Conservation (phyloP, 768 basidiomycete species). For the Naganishia vaughanmartiniae region DNA sequence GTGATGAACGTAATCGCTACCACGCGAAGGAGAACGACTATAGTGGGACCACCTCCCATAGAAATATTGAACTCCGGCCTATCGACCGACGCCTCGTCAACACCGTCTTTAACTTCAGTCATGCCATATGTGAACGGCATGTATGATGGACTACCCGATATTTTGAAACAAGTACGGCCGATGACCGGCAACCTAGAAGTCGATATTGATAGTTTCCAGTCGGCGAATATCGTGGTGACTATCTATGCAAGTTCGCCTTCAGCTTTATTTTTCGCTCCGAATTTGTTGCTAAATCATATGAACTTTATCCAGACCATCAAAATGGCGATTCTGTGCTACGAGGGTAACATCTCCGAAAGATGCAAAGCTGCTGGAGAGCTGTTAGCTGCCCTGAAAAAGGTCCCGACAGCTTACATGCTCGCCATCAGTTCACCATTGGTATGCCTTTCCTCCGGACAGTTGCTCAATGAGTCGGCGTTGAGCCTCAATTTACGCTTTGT, state of each 20-base stretch:
- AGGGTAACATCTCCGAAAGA: slow-evolving; percentile 36
- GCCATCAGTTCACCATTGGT: slow-evolving; percentile 38
- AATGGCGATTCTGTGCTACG: slow-evolving; percentile 41
- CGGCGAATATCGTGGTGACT: slow-evolving; percentile 17
- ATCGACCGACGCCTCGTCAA: slow-evolving; percentile 20
- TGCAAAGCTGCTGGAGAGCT: slow-evolving; percentile 46
- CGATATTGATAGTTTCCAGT: slow-evolving; percentile 42
- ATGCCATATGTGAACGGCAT: slow-evolving; percentile 33
- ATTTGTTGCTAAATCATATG: too few relatives aligned
- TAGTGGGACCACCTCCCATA: slow-evolving; percentile 8
- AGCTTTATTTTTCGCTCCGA: too few relatives aligned
- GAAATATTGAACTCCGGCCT: slow-evolving; percentile 10
- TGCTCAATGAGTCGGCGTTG: not conserved
- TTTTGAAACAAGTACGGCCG: slow-evolving; percentile 33
- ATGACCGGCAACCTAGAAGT: slow-evolving; percentile 35
- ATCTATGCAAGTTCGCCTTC: slow-evolving; percentile 35
- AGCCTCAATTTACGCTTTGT: not conserved
- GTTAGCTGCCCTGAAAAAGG: slow-evolving; percentile 38
- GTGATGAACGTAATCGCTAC: slow-evolving; percentile 27
- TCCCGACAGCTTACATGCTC: slow-evolving; percentile 42
- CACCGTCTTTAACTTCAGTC: slow-evolving; percentile 28
- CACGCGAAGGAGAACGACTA: not conserved
- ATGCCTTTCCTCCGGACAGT: not conserved
- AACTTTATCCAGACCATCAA: slow-evolving; percentile 29
- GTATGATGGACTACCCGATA: slow-evolving; percentile 36